Base-by-base conservation (phyloP, 805 yeast species). In the Schwanniomyces polymorphus region DNA sequence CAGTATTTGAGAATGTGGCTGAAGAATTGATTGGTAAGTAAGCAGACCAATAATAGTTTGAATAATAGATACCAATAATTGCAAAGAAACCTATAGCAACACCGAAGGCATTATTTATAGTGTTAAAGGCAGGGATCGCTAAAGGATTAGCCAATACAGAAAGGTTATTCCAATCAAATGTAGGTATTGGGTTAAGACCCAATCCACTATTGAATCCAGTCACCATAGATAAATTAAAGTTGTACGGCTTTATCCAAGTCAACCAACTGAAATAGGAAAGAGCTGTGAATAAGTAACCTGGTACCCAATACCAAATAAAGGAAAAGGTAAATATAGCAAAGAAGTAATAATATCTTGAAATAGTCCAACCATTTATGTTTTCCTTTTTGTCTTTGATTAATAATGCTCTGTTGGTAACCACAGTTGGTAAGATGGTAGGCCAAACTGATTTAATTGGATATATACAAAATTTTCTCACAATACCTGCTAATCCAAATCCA, bases 211-310 rank as follows among this genome's bases (percentile, higher is more conserved):
- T 46, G 12, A 68, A 58, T 25, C 86, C 85, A 10, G 83, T 76
- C n/a, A 81, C 60, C 7, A 61, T 56, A 12, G 80, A 79, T 44
- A 81, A 59, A 52, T 74, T 72, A 48, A 73, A 65, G 57, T 78
- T 80, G 33, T 72, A 49, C 11, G 84, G 85, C 4, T 64, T 61
- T 41, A 81, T 81, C 85, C 86, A 82, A 3, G 79, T 72, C 54
- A 79, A 70, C 87, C 86, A 82, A 54, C 74, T 72, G 62, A 76
- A 76, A 2, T 64, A 56, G 5, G 75, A 72, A 9, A 77, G 56
- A 3, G 77, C 78, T 12, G 55, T 49, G 54, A 76, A 74, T 8
- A 75, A 37, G 50, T 70, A 76, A 45, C 70, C 56, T 28, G 81
- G 81, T 18, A 77, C 18, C 81, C 81, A 77, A 54, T 64, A 70